phyloP scores from a whole-genome alignment of 305 asterid genomes.

The Nicotiana rustica region DNA sequence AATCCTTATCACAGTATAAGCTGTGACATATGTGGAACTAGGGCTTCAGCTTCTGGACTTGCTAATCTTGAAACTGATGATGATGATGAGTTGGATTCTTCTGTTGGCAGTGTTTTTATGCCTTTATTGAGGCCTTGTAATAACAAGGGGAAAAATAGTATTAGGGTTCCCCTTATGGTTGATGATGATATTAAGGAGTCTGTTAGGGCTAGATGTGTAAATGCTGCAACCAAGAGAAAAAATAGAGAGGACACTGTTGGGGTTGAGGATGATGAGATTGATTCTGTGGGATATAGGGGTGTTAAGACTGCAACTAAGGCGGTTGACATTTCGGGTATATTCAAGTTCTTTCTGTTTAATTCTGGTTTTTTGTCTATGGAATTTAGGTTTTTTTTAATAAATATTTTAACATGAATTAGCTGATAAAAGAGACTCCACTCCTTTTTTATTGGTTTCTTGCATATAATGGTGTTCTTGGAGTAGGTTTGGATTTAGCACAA shows the following conservation, averaged over 20 bases:
- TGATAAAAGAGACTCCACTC: background rate
- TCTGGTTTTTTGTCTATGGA: background rate
- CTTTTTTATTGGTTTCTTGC: slow-evolving; percentile 12
- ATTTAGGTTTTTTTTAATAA: background rate
- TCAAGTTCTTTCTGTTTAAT: slow-evolving; percentile 19
- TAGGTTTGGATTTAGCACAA: background rate
- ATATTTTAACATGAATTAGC: background rate
- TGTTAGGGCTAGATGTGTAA: slow-evolving; percentile 31
- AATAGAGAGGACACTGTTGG: slow-evolving; percentile 42
- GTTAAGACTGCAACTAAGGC: slow-evolving; percentile 43
- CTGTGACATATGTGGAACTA: slow-evolving; percentile 81
- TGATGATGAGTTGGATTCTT: slow-evolving; percentile 55
- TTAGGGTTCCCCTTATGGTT: slow-evolving; percentile 10
- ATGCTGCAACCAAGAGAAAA: slow-evolving; percentile 63
- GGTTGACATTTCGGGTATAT: slow-evolving; percentile 51
- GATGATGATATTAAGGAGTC: slow-evolving; percentile 33
- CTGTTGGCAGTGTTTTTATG: slow-evolving; percentile 76
- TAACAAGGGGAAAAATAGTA: background rate
- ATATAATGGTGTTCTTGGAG: background rate
- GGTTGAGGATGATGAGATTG: slow-evolving; percentile 41
- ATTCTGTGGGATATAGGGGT: slow-evolving; percentile 44
- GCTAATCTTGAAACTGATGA: slow-evolving; percentile 67
- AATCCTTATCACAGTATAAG: slow-evolving; percentile 56
- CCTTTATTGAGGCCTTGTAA: slow-evolving; percentile 62
- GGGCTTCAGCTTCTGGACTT: slow-evolving; percentile 65